phyloP scores from a whole-genome alignment of 1,284 basidiomycete genomes.

The Boletus smithii region DNA sequence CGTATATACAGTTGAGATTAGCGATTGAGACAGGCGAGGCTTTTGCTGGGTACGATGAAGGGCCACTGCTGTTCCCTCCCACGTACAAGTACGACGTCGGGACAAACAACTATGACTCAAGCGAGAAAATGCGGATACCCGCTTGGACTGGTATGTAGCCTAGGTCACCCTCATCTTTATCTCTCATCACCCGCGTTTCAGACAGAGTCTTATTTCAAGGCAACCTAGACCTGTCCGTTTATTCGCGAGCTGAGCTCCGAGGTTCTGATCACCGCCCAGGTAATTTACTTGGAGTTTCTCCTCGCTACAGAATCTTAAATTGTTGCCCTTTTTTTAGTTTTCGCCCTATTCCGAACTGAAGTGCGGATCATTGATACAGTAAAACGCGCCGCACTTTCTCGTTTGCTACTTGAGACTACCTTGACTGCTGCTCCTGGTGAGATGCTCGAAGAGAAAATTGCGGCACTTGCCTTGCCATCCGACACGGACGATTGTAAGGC shows the following conservation, averaged over 20 bases:
- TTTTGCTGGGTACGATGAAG: slow-evolving; percentile 87
- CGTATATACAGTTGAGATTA: slow-evolving; percentile 54
- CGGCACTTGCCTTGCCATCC: slow-evolving; percentile 43
- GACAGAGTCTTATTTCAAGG: slow-evolving; percentile 92
- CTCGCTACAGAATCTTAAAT: not conserved
- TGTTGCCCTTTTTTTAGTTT: slow-evolving; percentile 52
- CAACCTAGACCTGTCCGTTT: slow-evolving; percentile 60
- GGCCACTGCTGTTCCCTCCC: slow-evolving; percentile 82
- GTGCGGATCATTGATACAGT: slow-evolving; percentile 76
- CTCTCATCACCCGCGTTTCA: slow-evolving; percentile 29
- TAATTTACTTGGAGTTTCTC: slow-evolving; percentile 22
- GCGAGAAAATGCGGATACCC: slow-evolving; percentile 94
- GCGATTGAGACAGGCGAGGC: slow-evolving; percentile 68
- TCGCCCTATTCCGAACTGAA: slow-evolving; percentile 75
- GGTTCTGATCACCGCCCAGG: slow-evolving; percentile 95
- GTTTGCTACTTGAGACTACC: slow-evolving; percentile 64
- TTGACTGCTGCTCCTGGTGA: slow-evolving; percentile 58
- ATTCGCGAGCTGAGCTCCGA: slow-evolving; percentile 76
- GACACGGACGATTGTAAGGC: slow-evolving; percentile 39
- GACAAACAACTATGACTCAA: slow-evolving; percentile 88
- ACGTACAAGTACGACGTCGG: slow-evolving; percentile 87
- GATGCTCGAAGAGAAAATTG: slow-evolving; percentile 69
- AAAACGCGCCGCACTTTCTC: slow-evolving; percentile 70
- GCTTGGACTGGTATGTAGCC: slow-evolving; percentile 86
- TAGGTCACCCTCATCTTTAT: not conserved